Evolutionary conservation across 352 stramenopile genomes (phyloP).

Genomic region (Pythium pyrilobum): DNA sequence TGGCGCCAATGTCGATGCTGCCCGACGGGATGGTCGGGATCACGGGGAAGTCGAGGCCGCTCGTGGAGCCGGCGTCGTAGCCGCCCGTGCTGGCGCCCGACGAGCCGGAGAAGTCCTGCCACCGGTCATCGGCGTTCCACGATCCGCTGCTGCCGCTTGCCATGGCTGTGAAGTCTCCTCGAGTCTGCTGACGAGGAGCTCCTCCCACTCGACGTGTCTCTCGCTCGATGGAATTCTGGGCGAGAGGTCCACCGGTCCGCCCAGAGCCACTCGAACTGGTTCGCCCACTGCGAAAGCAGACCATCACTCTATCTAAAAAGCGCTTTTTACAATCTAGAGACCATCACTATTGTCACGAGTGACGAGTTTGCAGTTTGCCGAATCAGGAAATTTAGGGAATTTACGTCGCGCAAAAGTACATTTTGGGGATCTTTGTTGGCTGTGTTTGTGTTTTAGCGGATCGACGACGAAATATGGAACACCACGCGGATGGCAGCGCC

Average conservation of each 20-base stretch:
- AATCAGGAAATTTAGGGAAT: too few species aligned
- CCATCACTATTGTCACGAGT: background rate
- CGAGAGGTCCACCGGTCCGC: too few species aligned
- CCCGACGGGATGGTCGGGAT: conserved; percentile 69
- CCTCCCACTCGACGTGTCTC: background rate
- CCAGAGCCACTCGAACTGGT: conserved; percentile 12
- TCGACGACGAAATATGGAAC: background rate
- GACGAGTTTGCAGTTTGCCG: too few species aligned
- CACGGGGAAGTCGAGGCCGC: conserved; percentile 64
- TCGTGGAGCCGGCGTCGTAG: conserved; percentile 38
- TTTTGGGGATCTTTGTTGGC: too few species aligned
- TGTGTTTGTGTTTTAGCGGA: background rate
- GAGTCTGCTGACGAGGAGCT: too few species aligned
- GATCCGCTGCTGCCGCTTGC: conserved; percentile 23
- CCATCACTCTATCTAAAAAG: conserved; percentile 6
- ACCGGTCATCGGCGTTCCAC: conserved; percentile 73
- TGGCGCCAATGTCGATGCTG: conserved; percentile 74
- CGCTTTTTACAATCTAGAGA: conserved; percentile 9
- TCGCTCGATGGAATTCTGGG: too few species aligned
- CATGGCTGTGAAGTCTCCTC: conserved; percentile 23
- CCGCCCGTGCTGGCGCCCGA: conserved; percentile 29
- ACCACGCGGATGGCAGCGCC: background rate
- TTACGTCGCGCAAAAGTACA: too few species aligned
- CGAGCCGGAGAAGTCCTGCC: conserved; percentile 56
- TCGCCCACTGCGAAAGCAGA: background rate